Percentiles rank a stretch among this genome's conserved stretches.
phyloP scores from a whole-genome alignment of 805 yeast species.

The Wickerhamomyces rabaulensis region DNA sequence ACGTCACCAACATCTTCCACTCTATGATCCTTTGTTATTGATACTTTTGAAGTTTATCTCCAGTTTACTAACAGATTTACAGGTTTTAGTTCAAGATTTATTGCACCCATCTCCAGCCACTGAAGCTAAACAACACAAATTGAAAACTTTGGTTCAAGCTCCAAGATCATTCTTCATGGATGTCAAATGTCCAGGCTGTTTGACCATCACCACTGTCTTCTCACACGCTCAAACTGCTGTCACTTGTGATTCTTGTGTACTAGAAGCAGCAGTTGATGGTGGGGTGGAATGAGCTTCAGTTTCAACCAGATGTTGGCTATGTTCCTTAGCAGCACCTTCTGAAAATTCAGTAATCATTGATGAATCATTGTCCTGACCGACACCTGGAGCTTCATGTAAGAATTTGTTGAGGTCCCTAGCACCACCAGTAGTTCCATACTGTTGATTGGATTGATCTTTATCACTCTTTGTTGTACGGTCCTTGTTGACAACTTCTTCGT shows the following conservation, averaged over 20 bases:
- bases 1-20: neutral
- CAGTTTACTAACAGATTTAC: slow-evolving; percentile 21
- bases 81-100: slow-evolving; percentile 99
- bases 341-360: no score
- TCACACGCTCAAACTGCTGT: slow-evolving; percentile 99
- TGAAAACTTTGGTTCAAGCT: slow-evolving; percentile 92
- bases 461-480: no score
- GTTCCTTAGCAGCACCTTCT: no score
- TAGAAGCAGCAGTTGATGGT: no score
- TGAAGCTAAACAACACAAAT: slow-evolving; percentile 95
- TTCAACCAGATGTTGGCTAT: no score
- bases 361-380: no score
- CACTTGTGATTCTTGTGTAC: slow-evolving; percentile 97
- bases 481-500: no score
- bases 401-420: no score
- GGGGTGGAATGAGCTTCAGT: no score
- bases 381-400: no score
- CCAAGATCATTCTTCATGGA: slow-evolving; percentile 99
- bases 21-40: neutral
- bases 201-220: slow-evolving; percentile 98
- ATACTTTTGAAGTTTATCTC: neutral
- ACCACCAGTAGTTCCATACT: no score
- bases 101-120: slow-evolving; percentile 96
- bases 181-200: slow-evolving; percentile 99
- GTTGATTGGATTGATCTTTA: no score